Evolutionary conservation across 495 filamentous ascomycete species (phyloP).

Genomic region (Aspergillus nanangensis): DNA sequence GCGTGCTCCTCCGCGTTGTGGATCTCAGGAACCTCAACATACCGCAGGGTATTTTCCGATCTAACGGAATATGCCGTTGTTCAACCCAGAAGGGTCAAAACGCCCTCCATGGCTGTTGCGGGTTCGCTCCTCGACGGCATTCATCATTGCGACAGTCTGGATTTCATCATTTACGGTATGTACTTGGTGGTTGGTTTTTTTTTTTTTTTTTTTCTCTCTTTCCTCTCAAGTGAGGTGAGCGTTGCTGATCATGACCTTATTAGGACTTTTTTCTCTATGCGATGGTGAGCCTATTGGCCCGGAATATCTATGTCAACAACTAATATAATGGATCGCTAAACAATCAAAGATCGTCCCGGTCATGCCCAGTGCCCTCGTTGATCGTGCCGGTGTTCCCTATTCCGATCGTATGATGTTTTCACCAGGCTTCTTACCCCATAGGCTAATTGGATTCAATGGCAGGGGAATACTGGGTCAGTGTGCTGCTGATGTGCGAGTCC

Average conservation of each 20-base stretch:
- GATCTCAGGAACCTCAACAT: not conserved
- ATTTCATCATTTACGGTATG: constrained; percentile 62
- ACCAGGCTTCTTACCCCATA: constrained; percentile 21
- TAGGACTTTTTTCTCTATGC: constrained; percentile 43
- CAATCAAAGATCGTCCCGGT: constrained; percentile 52
- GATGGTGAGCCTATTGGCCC: constrained; percentile 20
- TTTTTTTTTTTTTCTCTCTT: no score
- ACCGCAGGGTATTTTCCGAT: no score
- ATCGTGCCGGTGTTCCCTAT: constrained; percentile 47
- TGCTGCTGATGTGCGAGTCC: constrained; percentile 57
- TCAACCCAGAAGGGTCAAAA: not conserved
- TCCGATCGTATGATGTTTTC: constrained; percentile 49
- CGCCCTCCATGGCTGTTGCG: constrained; percentile 39
- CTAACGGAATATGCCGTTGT: constrained; percentile 3
- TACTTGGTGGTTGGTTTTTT: constrained; percentile 33
- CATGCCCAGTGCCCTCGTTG: constrained; percentile 55
- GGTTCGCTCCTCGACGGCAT: constrained; percentile 54
- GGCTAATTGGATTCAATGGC: no score
- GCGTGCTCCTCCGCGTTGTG: no score
- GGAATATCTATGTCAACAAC: no score
- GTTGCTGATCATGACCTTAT: constrained; percentile 1
- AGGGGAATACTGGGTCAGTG: constrained; percentile 33
- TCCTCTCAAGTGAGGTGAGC: no score
- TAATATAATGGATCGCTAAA: no score
- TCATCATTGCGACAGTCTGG: constrained; percentile 58